phyloP scores from a whole-genome alignment of 345 rosid species.

The Pelargonium nanum region DNA sequence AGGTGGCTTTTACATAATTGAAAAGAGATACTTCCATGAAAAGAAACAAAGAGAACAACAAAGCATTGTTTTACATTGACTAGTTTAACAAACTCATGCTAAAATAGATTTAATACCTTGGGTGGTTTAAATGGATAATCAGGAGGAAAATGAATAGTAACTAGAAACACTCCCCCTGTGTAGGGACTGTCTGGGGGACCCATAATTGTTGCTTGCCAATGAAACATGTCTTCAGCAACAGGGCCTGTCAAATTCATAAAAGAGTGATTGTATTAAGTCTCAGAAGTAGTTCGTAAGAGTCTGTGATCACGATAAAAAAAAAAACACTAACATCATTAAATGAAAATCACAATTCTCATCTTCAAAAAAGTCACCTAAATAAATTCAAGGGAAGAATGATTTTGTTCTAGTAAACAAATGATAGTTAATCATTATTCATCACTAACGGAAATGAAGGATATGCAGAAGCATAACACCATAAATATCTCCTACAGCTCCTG shows the following conservation, averaged over 20 bases:
- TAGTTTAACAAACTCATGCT: neutral
- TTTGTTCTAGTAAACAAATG: too few species aligned
- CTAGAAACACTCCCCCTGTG: neutral
- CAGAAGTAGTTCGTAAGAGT: neutral
- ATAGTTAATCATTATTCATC: too few species aligned
- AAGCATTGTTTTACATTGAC: neutral
- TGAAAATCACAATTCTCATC: neutral
- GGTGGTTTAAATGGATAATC: neutral
- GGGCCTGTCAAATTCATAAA: neutral
- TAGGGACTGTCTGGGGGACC: neutral
- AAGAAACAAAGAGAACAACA: neutral
- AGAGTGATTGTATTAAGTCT: neutral
- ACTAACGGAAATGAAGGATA: neutral
- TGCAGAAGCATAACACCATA: too few species aligned
- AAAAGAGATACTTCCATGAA: neutral
- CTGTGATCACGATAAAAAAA: neutral
- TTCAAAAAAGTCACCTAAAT: neutral
- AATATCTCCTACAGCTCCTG: too few species aligned
- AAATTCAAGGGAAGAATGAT: too few species aligned
- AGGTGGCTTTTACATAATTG: too few species aligned
- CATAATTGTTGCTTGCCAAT: neutral
- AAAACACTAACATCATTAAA: neutral
- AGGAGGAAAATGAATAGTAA: neutral
- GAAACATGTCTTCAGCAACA: neutral
- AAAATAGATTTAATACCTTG: neutral